Base-by-base conservation (phyloP, 2,329 filamentous ascomycete genomes). In the Pseudogymnoascus sp. region DNA sequence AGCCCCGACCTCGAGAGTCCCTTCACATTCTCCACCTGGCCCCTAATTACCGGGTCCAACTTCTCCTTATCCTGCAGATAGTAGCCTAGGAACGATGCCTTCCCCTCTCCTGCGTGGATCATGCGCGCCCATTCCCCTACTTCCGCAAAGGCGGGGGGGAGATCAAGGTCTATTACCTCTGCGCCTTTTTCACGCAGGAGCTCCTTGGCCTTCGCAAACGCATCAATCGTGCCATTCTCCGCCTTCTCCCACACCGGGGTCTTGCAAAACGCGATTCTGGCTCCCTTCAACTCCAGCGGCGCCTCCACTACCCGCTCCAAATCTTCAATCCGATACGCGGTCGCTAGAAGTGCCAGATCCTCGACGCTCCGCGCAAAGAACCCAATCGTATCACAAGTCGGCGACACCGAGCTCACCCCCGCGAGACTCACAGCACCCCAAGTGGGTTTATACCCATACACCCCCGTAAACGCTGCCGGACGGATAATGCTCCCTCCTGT, bases 361-460 rank as follows among this genome's bases (percentile, higher is more conserved):
- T 79, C 79, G 0, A 86, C 76, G 5, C 76, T 79, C 0, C 86
- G 80, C 0, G 83, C 79, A 63, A 82, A 88, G 11, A 88, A 74
- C 1, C 87, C 87, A 0, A 87, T 68, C 0, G 87, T 89, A 68
- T 89, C 87, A 5, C 85, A 76, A 1, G 79, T 83, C 0, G 84
- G 73, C 0, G 84, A 82, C 67, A 82, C 86, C 1, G 84, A 75
- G 70, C 83, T 85, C 50, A 82, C 77, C 0, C 87, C 86, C 69
- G 89, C 86, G 0, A 84, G 77, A 0, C 81, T 84, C 35, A 89
- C 80, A 0, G 83, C 74, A 62, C 82, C 82, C 84, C 84, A 89
- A 0, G 86, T 89, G 1, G 87, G 86, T 70, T 89, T 89, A 62
- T 88, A 76, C 0, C 79, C 85, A 63, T 85, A 89, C 4, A 86